These are phyloP conservation scores for Vitis hybrid DNA, from an alignment of 177 flowering plant genomes.

Conservation along the genomic window DNA sequence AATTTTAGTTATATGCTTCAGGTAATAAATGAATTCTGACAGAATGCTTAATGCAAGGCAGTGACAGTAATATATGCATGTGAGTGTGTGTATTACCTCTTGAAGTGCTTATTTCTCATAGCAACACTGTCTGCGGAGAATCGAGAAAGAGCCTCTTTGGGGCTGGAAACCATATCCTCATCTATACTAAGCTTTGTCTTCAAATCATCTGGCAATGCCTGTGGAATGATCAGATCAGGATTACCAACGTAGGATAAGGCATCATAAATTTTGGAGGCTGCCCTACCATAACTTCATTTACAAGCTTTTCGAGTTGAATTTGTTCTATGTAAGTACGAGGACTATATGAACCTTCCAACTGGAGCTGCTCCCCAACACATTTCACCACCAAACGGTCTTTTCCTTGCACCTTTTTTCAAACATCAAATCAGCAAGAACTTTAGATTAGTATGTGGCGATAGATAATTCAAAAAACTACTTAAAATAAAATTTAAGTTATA, in stretches of 20 bases:
- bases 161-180: slow-evolving; percentile 79
- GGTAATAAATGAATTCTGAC: too few relatives aligned
- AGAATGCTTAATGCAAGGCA: too few relatives aligned
- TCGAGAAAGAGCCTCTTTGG: slow-evolving; percentile 73
- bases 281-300: slow-evolving; percentile 90
- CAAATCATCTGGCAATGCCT: slow-evolving; percentile 96
- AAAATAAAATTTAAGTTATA: too few relatives aligned
- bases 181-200: slow-evolving; percentile 92
- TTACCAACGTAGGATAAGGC: slow-evolving; percentile 3
- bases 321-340: slow-evolving; percentile 98
- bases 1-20: too few relatives aligned
- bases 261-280: slow-evolving; percentile 10
- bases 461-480: too few relatives aligned
- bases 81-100: slow-evolving; percentile 41
- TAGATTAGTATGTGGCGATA: not conserved
- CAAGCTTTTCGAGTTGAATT: slow-evolving; percentile 94
- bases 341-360: slow-evolving; percentile 79
- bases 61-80: not conserved
- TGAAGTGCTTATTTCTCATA: slow-evolving; percentile 53
- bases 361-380: slow-evolving; percentile 71
- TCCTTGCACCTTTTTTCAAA: slow-evolving; percentile 79
- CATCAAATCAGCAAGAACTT: not conserved
- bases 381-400: slow-evolving; percentile 67
- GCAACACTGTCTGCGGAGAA: slow-evolving; percentile 66
- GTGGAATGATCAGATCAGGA: slow-evolving; percentile 21